A percentile compares a stretch with the other conserved stretches of the same genome.
Evolutionary conservation across 192 early-diverging fungal species (phyloP).

Genomic region (Gaertneriomyces semiglobifer): DNA sequence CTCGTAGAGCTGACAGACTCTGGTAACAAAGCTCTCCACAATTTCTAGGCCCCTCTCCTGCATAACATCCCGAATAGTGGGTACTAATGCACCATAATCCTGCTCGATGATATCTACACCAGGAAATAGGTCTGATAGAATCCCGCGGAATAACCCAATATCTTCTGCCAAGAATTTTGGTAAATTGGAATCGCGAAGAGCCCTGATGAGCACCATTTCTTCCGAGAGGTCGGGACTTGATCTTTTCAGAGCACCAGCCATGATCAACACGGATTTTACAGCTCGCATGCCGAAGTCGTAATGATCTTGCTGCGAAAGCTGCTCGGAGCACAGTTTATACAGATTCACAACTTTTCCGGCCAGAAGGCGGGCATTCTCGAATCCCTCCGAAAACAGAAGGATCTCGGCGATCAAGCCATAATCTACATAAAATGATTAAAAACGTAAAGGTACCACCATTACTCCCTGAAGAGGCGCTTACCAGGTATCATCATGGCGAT

Average conservation of each 20-base stretch:
- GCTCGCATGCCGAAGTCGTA: conserved; percentile 68
- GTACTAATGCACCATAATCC: conserved; percentile 47
- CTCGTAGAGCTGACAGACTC: conserved; percentile 57
- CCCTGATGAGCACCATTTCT: conserved; percentile 56
- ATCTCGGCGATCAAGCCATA: conserved; percentile 65
- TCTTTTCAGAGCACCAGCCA: conserved; percentile 60
- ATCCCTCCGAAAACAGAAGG: conserved; percentile 63
- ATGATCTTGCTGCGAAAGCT: conserved; percentile 64
- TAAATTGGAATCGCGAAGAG: conserved; percentile 56
- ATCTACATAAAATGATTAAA: conserved; percentile 26
- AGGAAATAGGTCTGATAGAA: conserved; percentile 56
- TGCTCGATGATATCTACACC: conserved; percentile 48
- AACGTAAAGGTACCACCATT: background rate
- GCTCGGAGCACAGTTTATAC: conserved; percentile 62
- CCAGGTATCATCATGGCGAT: conserved; percentile 66
- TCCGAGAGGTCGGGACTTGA: conserved; percentile 50
- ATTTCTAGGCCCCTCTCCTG: conserved; percentile 42
- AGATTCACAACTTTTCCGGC: conserved; percentile 62
- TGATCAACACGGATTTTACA: conserved; percentile 62
- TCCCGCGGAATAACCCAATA: conserved; percentile 54
- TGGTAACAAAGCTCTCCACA: conserved; percentile 47
- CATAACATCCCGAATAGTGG: conserved; percentile 51
- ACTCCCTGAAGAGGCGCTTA: conserved; percentile 1
- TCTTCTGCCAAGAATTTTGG: conserved; percentile 62
- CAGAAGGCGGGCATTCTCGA: conserved; percentile 55